Evolutionary conservation across 176 grass and related monocot genomes (phyloP).

Genomic region (Carex myosuroides): DNA sequence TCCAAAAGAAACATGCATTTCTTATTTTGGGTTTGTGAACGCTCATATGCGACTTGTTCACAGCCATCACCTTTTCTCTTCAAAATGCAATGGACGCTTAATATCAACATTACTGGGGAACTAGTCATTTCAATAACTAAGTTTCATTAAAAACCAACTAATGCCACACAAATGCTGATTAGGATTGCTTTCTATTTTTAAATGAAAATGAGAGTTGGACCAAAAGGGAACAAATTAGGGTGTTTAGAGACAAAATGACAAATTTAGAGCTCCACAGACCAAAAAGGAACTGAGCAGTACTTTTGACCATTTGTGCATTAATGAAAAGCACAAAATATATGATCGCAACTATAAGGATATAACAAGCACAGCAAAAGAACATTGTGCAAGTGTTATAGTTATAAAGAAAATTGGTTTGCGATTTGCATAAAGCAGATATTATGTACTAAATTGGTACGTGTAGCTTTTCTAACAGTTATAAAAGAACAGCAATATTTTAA

Average conservation of each 20-base stretch:
- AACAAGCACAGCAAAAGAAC: neutral
- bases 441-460: neutral
- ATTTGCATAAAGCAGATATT: neutral
- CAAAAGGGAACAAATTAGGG: neutral
- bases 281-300: neutral
- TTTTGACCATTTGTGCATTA: neutral
- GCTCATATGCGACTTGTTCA: neutral
- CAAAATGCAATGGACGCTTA: neutral
- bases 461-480: neutral
- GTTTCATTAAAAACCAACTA: neutral
- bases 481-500: neutral
- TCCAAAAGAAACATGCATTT: neutral
- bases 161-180: neutral
- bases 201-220: neutral
- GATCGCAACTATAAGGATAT: neutral
- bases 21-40: neutral
- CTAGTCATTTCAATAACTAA: neutral
- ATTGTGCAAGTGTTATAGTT: neutral
- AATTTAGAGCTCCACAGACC: neutral
- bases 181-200: neutral
- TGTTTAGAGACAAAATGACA: neutral
- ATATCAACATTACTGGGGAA: neutral
- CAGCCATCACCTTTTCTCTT: neutral
- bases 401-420: neutral
- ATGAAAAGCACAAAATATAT: neutral